Evolutionary conservation across 129 eudicot species (phyloP).

Genomic region (Artemisia annua): DNA sequence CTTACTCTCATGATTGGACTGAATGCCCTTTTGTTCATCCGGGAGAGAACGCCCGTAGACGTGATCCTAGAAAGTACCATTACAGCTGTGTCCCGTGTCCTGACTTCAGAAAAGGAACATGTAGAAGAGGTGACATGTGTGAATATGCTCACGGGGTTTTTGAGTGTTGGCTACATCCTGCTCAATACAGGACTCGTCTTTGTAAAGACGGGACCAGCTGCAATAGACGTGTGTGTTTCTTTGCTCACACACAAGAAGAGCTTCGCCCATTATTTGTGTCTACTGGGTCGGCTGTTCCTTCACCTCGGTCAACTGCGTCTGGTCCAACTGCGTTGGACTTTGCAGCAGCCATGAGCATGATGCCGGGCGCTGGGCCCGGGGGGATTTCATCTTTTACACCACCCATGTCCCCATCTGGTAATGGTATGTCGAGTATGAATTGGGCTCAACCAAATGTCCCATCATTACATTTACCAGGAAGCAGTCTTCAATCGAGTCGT

Average conservation of each 20-base stretch:
- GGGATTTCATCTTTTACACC: slow-evolving; percentile 68
- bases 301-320: slow-evolving; percentile 59
- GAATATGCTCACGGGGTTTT: slow-evolving; percentile 90
- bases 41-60: slow-evolving; percentile 80
- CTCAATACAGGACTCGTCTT: slow-evolving; percentile 72
- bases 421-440: slow-evolving; percentile 46
- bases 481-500: slow-evolving; percentile 75
- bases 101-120: slow-evolving; percentile 78
- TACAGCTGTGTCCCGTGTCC: slow-evolving; percentile 93
- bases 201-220: slow-evolving; percentile 77
- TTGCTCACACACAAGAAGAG: slow-evolving; percentile 76
- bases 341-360: slow-evolving; percentile 70
- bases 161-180: slow-evolving; percentile 90
- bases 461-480: slow-evolving; percentile 65
- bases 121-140: slow-evolving; percentile 75
- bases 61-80: slow-evolving; percentile 83
- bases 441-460: slow-evolving; percentile 74
- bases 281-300: slow-evolving; percentile 74
- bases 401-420: slow-evolving; percentile 73
- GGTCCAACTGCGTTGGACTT: slow-evolving; percentile 58
- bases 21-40: slow-evolving; percentile 95
- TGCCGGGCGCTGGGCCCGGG: slow-evolving; percentile 64
- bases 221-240: slow-evolving; percentile 74
- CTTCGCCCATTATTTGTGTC: slow-evolving; percentile 77
- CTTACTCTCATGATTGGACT: slow-evolving; percentile 91